These are phyloP conservation scores for Erodium maritimum DNA, from an alignment of 345 rosid species.

Conservation along the genomic window DNA sequence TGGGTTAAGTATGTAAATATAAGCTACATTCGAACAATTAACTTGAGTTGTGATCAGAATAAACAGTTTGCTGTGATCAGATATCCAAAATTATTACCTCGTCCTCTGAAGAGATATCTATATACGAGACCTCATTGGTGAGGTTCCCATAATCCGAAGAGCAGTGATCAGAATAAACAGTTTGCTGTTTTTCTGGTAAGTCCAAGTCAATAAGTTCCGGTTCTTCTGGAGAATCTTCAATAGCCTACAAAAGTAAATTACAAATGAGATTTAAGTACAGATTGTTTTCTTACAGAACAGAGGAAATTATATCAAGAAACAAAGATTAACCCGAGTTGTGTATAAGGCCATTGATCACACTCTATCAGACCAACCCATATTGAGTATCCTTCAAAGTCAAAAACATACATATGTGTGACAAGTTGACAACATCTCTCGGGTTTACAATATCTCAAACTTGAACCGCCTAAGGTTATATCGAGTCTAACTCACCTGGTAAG, in stretches of 20 bases:
- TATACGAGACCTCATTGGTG: slow-evolving; percentile 37
- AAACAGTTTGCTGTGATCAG: too few relatives aligned
- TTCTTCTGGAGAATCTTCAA: slow-evolving; percentile 31
- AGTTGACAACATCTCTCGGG: neutral
- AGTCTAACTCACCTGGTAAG: slow-evolving; percentile 31
- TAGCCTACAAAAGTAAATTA: slow-evolving; percentile 27
- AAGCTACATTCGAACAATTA: neutral
- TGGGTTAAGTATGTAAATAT: neutral
- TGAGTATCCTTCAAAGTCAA: neutral
- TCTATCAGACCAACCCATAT: neutral
- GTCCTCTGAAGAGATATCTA: slow-evolving; percentile 30
- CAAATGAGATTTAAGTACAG: neutral
- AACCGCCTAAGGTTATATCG: neutral
- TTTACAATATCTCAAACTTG: neutral
- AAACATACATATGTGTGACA: neutral
- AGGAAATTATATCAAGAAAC: neutral
- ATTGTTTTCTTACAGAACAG: neutral
- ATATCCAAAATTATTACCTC: slow-evolving; percentile 32
- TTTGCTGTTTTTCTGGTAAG: slow-evolving; percentile 8
- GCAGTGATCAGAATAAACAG: slow-evolving; percentile 21
- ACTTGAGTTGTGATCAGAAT: too few relatives aligned
- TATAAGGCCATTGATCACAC: too few relatives aligned
- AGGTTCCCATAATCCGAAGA: slow-evolving; percentile 39
- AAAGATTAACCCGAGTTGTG: neutral
- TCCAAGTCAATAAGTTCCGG: neutral